Percentiles rank a stretch among this genome's conserved stretches.
These are phyloP conservation scores for Tulasnella sp. DNA, from an alignment of 768 basidiomycete genomes.

Conservation along the genomic window DNA sequence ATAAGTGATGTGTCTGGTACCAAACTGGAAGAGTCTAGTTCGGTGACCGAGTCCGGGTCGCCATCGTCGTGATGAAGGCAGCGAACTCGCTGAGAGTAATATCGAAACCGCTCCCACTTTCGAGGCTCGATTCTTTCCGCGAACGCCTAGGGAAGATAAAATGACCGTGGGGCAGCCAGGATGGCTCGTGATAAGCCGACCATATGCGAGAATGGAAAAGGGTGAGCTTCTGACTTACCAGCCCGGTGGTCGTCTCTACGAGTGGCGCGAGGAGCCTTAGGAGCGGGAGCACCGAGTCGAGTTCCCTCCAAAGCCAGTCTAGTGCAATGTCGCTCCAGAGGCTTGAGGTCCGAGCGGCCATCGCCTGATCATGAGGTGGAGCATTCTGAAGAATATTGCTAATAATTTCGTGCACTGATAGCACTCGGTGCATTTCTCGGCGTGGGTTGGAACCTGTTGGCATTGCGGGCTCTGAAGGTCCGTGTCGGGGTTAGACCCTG, in stretches of 20 bases:
- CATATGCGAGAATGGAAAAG: not conserved
- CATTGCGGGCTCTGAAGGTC: no score
- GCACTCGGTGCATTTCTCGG: not conserved
- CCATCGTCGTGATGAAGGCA: not conserved
- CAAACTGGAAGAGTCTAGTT: not conserved
- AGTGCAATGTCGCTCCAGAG: slow-evolving; percentile 22
- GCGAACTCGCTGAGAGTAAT: not conserved
- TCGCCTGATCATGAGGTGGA: not conserved
- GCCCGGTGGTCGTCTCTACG: not conserved
- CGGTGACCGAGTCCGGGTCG: not conserved
- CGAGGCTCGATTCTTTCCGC: not conserved
- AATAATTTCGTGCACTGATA: not conserved
- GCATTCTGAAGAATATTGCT: not conserved
- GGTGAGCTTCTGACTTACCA: not conserved
- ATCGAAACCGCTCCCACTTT: not conserved
- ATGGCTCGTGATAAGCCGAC: not conserved
- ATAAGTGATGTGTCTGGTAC: not conserved
- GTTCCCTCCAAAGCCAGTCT: slow-evolving; percentile 24
- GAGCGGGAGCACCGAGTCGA: slow-evolving; percentile 18
- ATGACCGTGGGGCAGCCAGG: not conserved
- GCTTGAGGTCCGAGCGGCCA: slow-evolving; percentile 14
- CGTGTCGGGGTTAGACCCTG: no score
- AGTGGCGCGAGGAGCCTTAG: slow-evolving; percentile 21
- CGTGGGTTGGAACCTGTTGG: not conserved
- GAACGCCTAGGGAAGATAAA: not conserved